Conservation (phyloP, 352 stramenopile species). For the Pythium sp. region DNA sequence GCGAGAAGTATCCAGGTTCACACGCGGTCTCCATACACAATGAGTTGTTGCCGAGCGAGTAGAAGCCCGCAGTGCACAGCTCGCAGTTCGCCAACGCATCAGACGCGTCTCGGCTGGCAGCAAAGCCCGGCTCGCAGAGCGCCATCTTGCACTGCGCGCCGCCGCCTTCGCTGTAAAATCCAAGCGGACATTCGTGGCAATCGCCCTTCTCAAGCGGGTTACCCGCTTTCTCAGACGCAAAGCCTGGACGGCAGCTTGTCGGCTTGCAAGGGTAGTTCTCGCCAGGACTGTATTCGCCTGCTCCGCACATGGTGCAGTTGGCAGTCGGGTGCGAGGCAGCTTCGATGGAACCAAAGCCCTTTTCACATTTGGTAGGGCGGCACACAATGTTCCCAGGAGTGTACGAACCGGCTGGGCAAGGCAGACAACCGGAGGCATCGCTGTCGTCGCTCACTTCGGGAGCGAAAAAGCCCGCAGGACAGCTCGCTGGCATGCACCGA, state of each 20-base stretch:
- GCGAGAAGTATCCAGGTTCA: slow-evolving; percentile 32
- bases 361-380: slow-evolving; percentile 29
- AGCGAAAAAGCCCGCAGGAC: slow-evolving; percentile 28
- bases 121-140: slow-evolving; percentile 39
- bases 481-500: slow-evolving; percentile 36
- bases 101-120: slow-evolving; percentile 23
- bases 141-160: slow-evolving; percentile 33
- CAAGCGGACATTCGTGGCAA: slow-evolving; percentile 36
- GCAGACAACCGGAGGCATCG: slow-evolving; percentile 22
- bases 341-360: slow-evolving; percentile 36
- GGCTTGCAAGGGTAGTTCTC: slow-evolving; percentile 46
- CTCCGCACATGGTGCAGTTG: slow-evolving; percentile 41
- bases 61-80: slow-evolving; percentile 34
- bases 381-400: slow-evolving; percentile 36
- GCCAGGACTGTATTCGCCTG: slow-evolving; percentile 38
- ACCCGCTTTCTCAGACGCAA: slow-evolving; percentile 25
- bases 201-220: slow-evolving; percentile 45
- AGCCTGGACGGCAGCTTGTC: slow-evolving; percentile 31
- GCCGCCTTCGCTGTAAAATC: slow-evolving; percentile 36
- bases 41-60: slow-evolving; percentile 30
- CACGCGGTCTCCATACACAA: slow-evolving; percentile 35
- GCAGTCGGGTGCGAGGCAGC: slow-evolving; percentile 32
- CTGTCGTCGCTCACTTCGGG: slow-evolving; percentile 28
- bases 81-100: slow-evolving; percentile 29
- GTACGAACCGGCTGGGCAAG: slow-evolving; percentile 38